phyloP scores from a whole-genome alignment of 2,329 filamentous ascomycete species.

The Aspergillus fischeri region DNA sequence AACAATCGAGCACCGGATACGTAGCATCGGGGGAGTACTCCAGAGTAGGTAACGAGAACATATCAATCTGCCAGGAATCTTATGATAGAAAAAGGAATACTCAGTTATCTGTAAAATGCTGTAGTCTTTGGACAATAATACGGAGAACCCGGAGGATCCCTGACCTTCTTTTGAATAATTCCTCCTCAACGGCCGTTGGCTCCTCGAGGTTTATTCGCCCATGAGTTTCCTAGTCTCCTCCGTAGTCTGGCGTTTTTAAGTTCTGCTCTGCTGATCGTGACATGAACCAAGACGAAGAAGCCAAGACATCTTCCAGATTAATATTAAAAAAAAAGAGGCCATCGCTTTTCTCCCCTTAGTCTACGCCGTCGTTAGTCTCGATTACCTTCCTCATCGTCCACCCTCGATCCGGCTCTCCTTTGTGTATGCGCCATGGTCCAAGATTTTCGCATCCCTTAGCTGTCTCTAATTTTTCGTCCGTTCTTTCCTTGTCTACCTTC shows the following conservation, averaged over 20 bases:
- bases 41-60: neutral
- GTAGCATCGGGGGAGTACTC: neutral
- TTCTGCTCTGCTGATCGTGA: conserved; percentile 13
- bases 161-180: neutral
- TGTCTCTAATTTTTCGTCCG: conserved; percentile 25
- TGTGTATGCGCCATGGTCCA: conserved; percentile 33
- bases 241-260: neutral
- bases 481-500: conserved; percentile 5
- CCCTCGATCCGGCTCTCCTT: conserved; percentile 19
- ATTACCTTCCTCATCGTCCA: conserved; percentile 11
- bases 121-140: neutral
- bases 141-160: neutral
- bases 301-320: conserved; percentile 1
- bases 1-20: conserved; percentile 5
- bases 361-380: conserved; percentile 2
- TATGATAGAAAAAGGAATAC: too few species aligned
- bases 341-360: conserved; percentile 6
- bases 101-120: neutral
- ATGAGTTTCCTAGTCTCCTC: conserved; percentile 2
- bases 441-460: conserved; percentile 24
- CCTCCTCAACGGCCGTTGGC: neutral
- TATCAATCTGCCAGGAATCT: too few species aligned
- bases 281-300: conserved; percentile 14
- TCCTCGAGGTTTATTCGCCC: conserved; percentile 5
- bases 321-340: conserved; percentile 5